Conservation (phyloP, 768 basidiomycete genomes). For the Leccinum obscurum region DNA sequence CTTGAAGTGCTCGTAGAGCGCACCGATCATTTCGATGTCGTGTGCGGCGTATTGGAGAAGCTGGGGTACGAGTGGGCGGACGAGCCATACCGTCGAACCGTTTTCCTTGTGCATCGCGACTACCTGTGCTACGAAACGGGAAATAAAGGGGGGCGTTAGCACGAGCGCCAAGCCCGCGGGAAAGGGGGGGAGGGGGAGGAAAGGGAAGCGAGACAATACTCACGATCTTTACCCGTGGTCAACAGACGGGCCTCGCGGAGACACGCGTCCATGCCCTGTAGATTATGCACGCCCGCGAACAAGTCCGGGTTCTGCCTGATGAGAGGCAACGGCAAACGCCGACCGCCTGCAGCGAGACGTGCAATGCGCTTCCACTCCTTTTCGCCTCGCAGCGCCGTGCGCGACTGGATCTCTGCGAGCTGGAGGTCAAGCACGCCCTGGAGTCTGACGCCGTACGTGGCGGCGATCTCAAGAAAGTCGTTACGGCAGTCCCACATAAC, state of each 20-base stretch:
- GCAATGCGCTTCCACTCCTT: constrained; percentile 27
- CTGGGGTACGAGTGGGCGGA: constrained; percentile 35
- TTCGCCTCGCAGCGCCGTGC: constrained; percentile 26
- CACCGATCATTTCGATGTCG: constrained; percentile 41
- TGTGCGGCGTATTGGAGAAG: constrained; percentile 44
- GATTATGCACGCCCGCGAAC: constrained; percentile 33
- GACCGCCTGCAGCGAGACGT: constrained; percentile 27
- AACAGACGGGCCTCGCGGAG: constrained; percentile 27
- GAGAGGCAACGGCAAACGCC: constrained; percentile 24
- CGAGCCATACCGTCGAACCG: constrained; percentile 34
- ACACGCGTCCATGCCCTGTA: constrained; percentile 39
- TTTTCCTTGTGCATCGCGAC: constrained; percentile 38
- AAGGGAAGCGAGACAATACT: constrained; percentile 7
- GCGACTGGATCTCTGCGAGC: constrained; percentile 39
- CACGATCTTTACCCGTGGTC: constrained; percentile 36
- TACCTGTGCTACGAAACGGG: constrained; percentile 30
- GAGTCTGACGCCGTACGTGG: constrained; percentile 30
- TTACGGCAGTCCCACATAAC: constrained; percentile 45
- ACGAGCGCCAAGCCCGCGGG: background rate
- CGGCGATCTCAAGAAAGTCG: constrained; percentile 39
- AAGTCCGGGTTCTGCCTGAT: constrained; percentile 26
- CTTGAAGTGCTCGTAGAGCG: constrained; percentile 37
- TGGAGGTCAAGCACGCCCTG: constrained; percentile 41
- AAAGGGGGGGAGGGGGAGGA: too few species aligned
- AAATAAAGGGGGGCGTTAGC: background rate